Conservation (phyloP, 2,329 filamentous ascomycete species). For the Colletotrichum eremochloae region DNA sequence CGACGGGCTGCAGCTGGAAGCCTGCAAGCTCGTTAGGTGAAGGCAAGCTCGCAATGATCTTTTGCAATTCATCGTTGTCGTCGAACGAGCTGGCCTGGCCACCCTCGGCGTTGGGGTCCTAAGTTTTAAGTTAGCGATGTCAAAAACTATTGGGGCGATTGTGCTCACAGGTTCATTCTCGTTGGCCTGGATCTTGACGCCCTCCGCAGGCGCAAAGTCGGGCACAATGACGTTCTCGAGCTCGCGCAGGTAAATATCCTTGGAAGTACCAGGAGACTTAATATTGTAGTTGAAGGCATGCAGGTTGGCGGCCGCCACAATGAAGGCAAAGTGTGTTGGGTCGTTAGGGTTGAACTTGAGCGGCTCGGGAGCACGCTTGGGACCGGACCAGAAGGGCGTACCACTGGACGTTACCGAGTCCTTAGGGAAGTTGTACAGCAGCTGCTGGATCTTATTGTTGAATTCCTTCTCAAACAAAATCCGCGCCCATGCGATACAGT, state of each 20-base stretch:
- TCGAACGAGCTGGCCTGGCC: slow-evolving; percentile 65
- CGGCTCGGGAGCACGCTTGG: slow-evolving; percentile 94
- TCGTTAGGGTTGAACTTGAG: slow-evolving; percentile 90
- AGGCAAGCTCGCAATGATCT: slow-evolving; percentile 80
- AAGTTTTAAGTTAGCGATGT: slow-evolving; percentile 44
- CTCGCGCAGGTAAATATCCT: slow-evolving; percentile 81
- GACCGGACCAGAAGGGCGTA: slow-evolving; percentile 96
- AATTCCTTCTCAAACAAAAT: slow-evolving; percentile 96
- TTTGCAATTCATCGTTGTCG: slow-evolving; percentile 81
- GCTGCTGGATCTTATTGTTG: slow-evolving; percentile 94
- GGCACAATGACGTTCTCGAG: slow-evolving; percentile 94
- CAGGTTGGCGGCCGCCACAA: slow-evolving; percentile 89
- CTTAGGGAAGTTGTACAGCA: slow-evolving; percentile 97
- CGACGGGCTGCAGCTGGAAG: slow-evolving; percentile 90
- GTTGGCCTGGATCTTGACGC: slow-evolving; percentile 96
- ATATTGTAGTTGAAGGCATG: slow-evolving; percentile 99
- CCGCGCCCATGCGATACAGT: slow-evolving; percentile 96
- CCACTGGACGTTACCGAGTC: slow-evolving; percentile 90
- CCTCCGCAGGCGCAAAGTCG: slow-evolving; percentile 90
- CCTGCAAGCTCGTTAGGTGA: slow-evolving; percentile 84
- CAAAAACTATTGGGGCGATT: neutral
- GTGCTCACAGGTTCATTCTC: slow-evolving; percentile 85
- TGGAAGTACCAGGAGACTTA: slow-evolving; percentile 81
- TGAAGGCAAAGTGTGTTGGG: slow-evolving; percentile 87
- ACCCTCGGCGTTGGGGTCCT: slow-evolving; percentile 83